phyloP scores from a whole-genome alignment of 1,139 yeast genomes.

The Candida sojae region DNA sequence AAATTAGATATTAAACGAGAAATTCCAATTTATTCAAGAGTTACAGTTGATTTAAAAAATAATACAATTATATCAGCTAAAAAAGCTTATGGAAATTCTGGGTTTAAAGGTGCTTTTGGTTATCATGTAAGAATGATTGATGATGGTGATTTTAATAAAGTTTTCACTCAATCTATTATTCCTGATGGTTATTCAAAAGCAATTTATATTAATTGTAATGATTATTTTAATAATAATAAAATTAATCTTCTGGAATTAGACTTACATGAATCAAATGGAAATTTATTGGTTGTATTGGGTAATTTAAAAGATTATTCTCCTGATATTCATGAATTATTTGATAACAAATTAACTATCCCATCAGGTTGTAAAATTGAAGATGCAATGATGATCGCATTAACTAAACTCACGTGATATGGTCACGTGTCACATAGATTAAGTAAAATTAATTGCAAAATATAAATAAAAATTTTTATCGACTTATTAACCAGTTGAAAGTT shows the following conservation, averaged over 20 bases:
- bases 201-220: conserved; percentile 67
- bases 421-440: too few species aligned
- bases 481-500: too few species aligned
- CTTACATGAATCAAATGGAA: conserved; percentile 26
- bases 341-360: conserved; percentile 58
- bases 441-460: too few species aligned
- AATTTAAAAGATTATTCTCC: conserved; percentile 58
- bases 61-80: conserved; percentile 68
- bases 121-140: conserved; percentile 72
- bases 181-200: conserved; percentile 73
- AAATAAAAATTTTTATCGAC: too few species aligned
- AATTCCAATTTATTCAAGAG: conserved; percentile 78
- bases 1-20: conserved; percentile 57
- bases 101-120: conserved; percentile 67
- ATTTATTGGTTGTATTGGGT: conserved; percentile 56
- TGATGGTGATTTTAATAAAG: conserved; percentile 46
- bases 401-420: conserved; percentile 30
- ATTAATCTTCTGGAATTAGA: conserved; percentile 7
- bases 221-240: conserved; percentile 37
- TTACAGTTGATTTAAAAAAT: conserved; percentile 70
- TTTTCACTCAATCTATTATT: conserved; percentile 70
- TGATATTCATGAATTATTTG: conserved; percentile 64
- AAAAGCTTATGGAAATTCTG: conserved; percentile 67
- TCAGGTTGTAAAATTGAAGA: conserved; percentile 69
- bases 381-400: conserved; percentile 61